Percentiles rank a stretch among this genome's conserved stretches.
phyloP scores from a whole-genome alignment of 2,329 filamentous ascomycete genomes.

The Fusarium secorum region DNA sequence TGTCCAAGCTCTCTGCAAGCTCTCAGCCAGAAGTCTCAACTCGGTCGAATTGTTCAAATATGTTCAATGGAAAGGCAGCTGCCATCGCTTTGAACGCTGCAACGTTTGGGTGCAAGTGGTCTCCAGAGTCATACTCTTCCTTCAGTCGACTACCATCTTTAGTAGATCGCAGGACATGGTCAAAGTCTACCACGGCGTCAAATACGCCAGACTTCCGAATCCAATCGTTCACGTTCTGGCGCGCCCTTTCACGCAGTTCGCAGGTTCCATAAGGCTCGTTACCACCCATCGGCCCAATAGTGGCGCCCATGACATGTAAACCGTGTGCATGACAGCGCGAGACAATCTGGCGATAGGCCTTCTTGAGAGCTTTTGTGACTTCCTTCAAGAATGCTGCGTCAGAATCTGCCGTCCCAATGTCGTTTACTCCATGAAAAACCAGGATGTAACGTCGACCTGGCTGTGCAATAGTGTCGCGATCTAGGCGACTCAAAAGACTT shows the following conservation, averaged over 20 bases:
- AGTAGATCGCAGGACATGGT: background rate
- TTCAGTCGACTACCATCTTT: background rate
- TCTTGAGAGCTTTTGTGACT: background rate
- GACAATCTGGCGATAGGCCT: background rate
- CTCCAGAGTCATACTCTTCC: background rate
- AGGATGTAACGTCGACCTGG: background rate
- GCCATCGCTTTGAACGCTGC: background rate
- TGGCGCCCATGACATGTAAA: background rate
- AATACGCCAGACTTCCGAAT: background rate
- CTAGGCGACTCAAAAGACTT: background rate
- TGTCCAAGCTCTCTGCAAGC: background rate
- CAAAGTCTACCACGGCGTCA: background rate
- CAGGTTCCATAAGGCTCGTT: background rate
- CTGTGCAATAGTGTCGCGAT: background rate
- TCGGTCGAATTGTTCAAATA: background rate
- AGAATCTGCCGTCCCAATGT: background rate
- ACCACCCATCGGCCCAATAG: background rate
- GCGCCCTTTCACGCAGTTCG: background rate
- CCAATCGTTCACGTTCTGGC: background rate
- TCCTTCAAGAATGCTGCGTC: background rate
- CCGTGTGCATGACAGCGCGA: background rate
- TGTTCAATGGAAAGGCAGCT: background rate
- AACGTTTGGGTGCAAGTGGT: background rate
- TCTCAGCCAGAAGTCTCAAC: background rate
- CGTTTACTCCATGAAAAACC: background rate